phyloP scores from a whole-genome alignment of 2,329 filamentous ascomycete species.

The Parasarocladium wereldwijsianum region DNA sequence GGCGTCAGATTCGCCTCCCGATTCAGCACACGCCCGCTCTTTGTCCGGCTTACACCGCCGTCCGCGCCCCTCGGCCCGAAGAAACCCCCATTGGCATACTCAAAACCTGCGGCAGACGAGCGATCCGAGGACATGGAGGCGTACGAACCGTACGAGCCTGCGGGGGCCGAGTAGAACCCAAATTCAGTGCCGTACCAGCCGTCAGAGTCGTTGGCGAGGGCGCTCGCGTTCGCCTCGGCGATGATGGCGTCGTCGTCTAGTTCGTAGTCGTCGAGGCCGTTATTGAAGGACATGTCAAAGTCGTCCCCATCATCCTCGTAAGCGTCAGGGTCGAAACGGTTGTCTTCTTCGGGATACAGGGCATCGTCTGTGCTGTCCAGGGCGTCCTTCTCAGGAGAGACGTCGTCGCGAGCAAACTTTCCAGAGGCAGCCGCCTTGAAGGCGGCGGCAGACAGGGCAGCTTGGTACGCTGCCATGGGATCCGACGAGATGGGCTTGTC shows the following conservation, averaged over 20 bases:
- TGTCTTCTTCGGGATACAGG: constrained; percentile 4
- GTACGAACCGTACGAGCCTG: constrained; percentile 26
- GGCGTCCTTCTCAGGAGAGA: constrained; percentile 1
- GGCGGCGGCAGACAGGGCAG: constrained; percentile 69
- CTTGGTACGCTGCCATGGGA: constrained; percentile 55
- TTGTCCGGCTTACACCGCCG: constrained; percentile 42
- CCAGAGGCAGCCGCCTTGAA: constrained; percentile 62
- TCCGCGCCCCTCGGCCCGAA: constrained; percentile 57
- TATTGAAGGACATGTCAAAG: constrained; percentile 1
- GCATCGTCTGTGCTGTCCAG: constrained; percentile 11
- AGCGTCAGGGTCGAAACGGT: constrained; percentile 2
- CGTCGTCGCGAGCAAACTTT: constrained; percentile 48
- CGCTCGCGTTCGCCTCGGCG: constrained; percentile 87
- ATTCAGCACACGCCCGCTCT: constrained; percentile 59
- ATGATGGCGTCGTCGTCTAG: constrained; percentile 84
- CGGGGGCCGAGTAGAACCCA: constrained; percentile 69
- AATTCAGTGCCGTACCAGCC: constrained; percentile 96
- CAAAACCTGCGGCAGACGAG: constrained; percentile 15
- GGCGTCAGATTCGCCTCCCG: constrained; percentile 87
- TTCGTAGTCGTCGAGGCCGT: constrained; percentile 40
- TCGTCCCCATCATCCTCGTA: constrained; percentile 11
- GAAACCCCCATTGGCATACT: constrained; percentile 72
- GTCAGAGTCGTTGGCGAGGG: constrained; percentile 79
- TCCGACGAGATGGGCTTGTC: constrained; percentile 3
- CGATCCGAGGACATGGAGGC: constrained; percentile 17